Base-by-base conservation (phyloP, 768 basidiomycete species). In the Pluteus cervinus region DNA sequence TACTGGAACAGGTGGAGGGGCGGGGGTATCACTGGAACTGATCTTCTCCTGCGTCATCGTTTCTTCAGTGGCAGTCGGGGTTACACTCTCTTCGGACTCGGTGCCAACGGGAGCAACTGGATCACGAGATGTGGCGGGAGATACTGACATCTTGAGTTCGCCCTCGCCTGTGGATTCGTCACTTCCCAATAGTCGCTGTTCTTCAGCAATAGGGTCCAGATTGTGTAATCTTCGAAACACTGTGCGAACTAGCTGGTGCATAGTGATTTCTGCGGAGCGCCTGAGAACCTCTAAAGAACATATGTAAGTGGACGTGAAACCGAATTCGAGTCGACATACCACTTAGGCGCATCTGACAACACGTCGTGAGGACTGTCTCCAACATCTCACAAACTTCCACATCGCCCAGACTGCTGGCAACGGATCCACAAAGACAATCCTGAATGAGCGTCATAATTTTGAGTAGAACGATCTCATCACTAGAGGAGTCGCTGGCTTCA, bases 371-470 rank as follows among this genome's bases (percentile, higher is more conserved):
- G 4, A 97, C 94, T 1, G 93, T 94, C 60, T 99, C 96, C 49
- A 99, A 66, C 84, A 99, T 92, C 62, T 97, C 96, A 55, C 96
- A 99, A 11, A 98, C 83, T 55, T 92, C 90, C 37, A 96, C 76
- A 51, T 99, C 94, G 18, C 87, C 89, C 24, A 98, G 71, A 7
- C 69, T 66, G n/a, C 62, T 56, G 1, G 87, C 84, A 20, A 88
- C 77, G 40, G 60, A 63, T 36, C 79, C 71, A 46, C 82, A 81
- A 45, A 96, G 68, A 50, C 86, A 84, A 46, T 86, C 79, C 44
- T 88, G 79, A 36, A 94, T 91, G 12, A 98, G 81, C 6, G 81
- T 75, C 69, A 98, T 78, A 42, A 98, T 91, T 57, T 81, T 87
- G 46, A 94, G 72, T 5, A 98, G 69, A 7, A 97, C 93, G 6